Evolutionary conservation across 2,329 filamentous ascomycete species (phyloP).

Genomic region (Colletotrichum godetiae): DNA sequence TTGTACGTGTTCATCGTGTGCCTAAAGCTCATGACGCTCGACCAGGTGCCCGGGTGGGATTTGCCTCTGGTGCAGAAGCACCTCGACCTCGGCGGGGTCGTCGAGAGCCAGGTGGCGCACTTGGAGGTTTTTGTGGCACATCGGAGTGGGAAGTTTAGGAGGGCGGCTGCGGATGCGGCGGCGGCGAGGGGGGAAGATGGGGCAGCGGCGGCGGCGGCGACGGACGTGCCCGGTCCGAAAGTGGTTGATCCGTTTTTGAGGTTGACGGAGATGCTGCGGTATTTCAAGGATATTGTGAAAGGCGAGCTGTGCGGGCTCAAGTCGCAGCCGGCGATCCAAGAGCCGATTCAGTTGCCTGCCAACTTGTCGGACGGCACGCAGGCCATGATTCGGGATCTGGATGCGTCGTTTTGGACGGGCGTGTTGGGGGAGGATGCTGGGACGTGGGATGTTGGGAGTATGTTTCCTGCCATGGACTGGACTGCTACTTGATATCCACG

Average conservation of each 20-base stretch:
- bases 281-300: conserved; percentile 36
- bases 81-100: conserved; percentile 46
- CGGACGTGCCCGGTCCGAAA: conserved; percentile 14
- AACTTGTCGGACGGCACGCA: conserved; percentile 38
- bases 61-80: conserved; percentile 48
- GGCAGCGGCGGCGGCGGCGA: not conserved
- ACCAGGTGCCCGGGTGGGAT: conserved; percentile 58
- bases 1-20: conserved; percentile 58
- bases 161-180: not conserved
- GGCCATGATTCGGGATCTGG: conserved; percentile 42
- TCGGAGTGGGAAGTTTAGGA: conserved; percentile 34
- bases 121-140: conserved; percentile 42
- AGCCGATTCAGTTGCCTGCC: conserved; percentile 20
- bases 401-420: conserved; percentile 37
- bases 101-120: conserved; percentile 45
- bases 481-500: conserved; percentile 14
- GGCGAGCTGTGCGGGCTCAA: conserved; percentile 23
- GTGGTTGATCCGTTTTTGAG: conserved; percentile 35
- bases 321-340: conserved; percentile 13
- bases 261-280: conserved; percentile 35
- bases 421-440: conserved; percentile 27
- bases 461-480: conserved; percentile 34
- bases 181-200: not conserved
- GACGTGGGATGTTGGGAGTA: conserved; percentile 11
- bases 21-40: conserved; percentile 59